A percentile compares a stretch with the other conserved stretches of the same genome.
Conservation (phyloP, 2,329 filamentous ascomycete genomes). For the Lachnellula cervina region DNA sequence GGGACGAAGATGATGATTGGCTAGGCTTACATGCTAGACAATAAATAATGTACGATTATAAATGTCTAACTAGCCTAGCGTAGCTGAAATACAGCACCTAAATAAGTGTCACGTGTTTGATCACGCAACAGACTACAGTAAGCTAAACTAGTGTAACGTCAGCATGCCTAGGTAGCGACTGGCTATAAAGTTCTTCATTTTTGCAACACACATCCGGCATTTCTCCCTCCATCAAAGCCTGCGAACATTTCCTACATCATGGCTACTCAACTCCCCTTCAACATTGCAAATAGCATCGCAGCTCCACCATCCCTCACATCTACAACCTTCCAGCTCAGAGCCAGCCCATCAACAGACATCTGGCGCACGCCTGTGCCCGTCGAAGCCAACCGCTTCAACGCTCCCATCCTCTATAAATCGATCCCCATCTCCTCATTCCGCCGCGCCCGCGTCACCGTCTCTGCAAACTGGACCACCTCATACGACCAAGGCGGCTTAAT, state of each 20-base stretch:
- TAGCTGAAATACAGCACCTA: too few species aligned
- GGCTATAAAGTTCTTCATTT: too few species aligned
- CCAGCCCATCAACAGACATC: slow-evolving; percentile 53
- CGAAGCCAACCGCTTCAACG: slow-evolving; percentile 57
- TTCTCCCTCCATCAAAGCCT: too few species aligned
- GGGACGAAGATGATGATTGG: too few species aligned
- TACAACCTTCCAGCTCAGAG: slow-evolving; percentile 8
- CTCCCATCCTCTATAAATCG: slow-evolving; percentile 23
- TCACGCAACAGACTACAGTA: too few species aligned
- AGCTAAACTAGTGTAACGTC: too few species aligned
- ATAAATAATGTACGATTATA: too few species aligned
- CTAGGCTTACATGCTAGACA: too few species aligned
- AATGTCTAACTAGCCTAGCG: too few species aligned
- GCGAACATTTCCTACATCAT: background rate
- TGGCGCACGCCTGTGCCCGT: slow-evolving; percentile 68
- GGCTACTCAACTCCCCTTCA: background rate
- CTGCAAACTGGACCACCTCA: slow-evolving; percentile 51
- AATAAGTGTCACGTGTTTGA: too few species aligned
- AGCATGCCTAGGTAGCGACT: too few species aligned
- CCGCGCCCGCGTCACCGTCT: slow-evolving; percentile 58
- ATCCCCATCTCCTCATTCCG: slow-evolving; percentile 52
- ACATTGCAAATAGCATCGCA: background rate
- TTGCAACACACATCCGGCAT: too few species aligned
- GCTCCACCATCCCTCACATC: background rate
- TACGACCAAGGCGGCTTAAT: slow-evolving; percentile 67